Conservation (phyloP, 2,329 filamentous ascomycete genomes). For the Sphaerulina populicola region DNA sequence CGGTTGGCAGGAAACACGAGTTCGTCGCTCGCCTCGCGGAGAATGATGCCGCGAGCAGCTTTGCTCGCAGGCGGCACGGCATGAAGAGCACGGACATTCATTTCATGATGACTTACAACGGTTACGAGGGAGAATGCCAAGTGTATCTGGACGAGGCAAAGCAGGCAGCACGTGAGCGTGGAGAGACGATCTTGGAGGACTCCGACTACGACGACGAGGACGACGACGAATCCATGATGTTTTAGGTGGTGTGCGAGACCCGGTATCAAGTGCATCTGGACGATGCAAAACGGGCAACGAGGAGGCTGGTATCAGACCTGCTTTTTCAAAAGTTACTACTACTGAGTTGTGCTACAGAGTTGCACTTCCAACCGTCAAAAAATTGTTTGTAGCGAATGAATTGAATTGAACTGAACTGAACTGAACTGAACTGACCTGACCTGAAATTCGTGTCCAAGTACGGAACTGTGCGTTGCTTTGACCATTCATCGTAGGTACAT, state of each 20-base stretch:
- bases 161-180: conserved; percentile 1
- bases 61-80: conserved; percentile 10
- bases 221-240: too few relatives aligned
- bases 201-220: not conserved
- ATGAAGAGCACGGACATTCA: conserved; percentile 15
- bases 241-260: too few relatives aligned
- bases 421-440: too few relatives aligned
- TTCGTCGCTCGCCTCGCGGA: conserved; percentile 24
- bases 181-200: conserved; percentile 1
- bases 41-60: conserved; percentile 22
- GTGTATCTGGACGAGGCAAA: conserved; percentile 2
- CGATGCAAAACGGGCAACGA: too few relatives aligned
- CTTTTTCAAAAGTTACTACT: too few relatives aligned
- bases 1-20: conserved; percentile 22
- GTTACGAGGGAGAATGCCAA: conserved; percentile 9
- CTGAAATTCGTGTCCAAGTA: conserved; percentile 9
- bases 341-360: too few relatives aligned
- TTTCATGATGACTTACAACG: conserved; percentile 22
- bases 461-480: conserved; percentile 4
- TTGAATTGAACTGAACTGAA: too few relatives aligned
- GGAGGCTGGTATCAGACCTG: too few relatives aligned
- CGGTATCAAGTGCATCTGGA: too few relatives aligned
- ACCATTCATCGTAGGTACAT: not conserved
- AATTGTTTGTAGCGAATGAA: too few relatives aligned
- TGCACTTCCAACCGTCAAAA: too few relatives aligned